Evolutionary conservation across 2,329 filamentous ascomycete genomes (phyloP).

Genomic region (Metarhizium anisopliae): DNA sequence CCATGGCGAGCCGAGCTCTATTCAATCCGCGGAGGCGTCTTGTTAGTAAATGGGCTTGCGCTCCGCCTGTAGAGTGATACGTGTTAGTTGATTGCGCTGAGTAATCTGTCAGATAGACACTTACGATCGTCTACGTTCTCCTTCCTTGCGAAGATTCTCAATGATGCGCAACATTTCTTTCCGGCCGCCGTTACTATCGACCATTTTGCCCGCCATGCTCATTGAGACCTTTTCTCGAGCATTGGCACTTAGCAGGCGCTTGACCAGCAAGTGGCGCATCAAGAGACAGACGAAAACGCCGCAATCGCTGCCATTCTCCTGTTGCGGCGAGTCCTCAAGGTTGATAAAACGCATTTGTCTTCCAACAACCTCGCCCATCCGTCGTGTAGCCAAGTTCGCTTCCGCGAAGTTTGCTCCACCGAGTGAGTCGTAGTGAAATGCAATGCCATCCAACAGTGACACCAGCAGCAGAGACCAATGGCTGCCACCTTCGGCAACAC

Average conservation of each 20-base stretch:
- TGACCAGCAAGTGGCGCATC: constrained; percentile 89
- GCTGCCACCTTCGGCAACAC: constrained; percentile 75
- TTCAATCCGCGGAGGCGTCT: constrained; percentile 35
- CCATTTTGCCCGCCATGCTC: constrained; percentile 78
- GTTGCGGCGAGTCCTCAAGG: constrained; percentile 77
- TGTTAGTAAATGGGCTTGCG: constrained; percentile 27
- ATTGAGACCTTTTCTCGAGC: constrained; percentile 84
- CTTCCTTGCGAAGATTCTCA: constrained; percentile 77
- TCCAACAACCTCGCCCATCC: constrained; percentile 60
- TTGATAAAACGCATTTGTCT: constrained; percentile 66
- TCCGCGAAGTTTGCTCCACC: constrained; percentile 66
- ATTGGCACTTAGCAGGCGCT: constrained; percentile 69
- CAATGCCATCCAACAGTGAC: constrained; percentile 76
- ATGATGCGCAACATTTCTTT: constrained; percentile 92
- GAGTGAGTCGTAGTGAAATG: constrained; percentile 94
- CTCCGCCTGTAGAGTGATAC: constrained; percentile 19
- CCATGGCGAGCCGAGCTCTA: constrained; percentile 27
- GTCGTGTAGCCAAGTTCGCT: constrained; percentile 58
- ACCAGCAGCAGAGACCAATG: constrained; percentile 95
- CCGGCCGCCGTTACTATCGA: constrained; percentile 70
- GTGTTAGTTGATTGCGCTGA: background rate
- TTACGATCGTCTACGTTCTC: constrained; percentile 73
- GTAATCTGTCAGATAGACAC: constrained; percentile 25
- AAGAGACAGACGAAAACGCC: constrained; percentile 92
- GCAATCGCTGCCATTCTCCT: constrained; percentile 88